A percentile compares a stretch with the other conserved stretches of the same genome.
Evolutionary conservation across 805 yeast genomes (phyloP).

Genomic region (Candida nanaspora): DNA sequence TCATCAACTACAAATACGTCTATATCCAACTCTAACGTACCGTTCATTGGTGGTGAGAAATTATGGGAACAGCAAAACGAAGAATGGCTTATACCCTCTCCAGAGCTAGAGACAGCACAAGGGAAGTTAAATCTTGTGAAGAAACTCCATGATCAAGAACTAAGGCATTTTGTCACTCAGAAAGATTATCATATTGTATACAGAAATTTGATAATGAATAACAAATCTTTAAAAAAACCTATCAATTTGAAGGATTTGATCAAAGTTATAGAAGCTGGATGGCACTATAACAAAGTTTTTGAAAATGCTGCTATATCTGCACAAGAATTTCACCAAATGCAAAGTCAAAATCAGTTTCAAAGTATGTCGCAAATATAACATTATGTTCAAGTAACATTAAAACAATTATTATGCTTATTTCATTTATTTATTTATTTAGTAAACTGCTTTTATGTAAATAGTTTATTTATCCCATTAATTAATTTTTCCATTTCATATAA

Average conservation of each 20-base stretch:
- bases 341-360: not conserved
- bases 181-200: slow-evolving; percentile 57
- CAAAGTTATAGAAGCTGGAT: slow-evolving; percentile 71
- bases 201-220: slow-evolving; percentile 60
- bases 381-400: too few relatives aligned
- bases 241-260: slow-evolving; percentile 70
- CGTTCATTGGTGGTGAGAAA: slow-evolving; percentile 35
- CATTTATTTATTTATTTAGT: too few relatives aligned
- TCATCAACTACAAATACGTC: not conserved
- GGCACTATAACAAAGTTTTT: slow-evolving; percentile 68
- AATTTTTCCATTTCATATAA: too few relatives aligned
- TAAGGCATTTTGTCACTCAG: slow-evolving; percentile 28
- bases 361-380: too few relatives aligned
- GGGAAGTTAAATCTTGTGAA: slow-evolving; percentile 18
- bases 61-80: slow-evolving; percentile 67
- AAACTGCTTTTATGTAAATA: too few relatives aligned
- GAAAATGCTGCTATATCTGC: slow-evolving; percentile 31
- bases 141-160: slow-evolving; percentile 15
- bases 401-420: too few relatives aligned
- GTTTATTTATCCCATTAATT: too few relatives aligned
- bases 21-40: slow-evolving; percentile 14
- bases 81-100: slow-evolving; percentile 51
- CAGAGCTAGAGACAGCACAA: slow-evolving; percentile 17
- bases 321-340: slow-evolving; percentile 39
- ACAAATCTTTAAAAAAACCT: slow-evolving; percentile 58